Conservation (phyloP, 768 basidiomycete species). For the Boletus speciosus region DNA sequence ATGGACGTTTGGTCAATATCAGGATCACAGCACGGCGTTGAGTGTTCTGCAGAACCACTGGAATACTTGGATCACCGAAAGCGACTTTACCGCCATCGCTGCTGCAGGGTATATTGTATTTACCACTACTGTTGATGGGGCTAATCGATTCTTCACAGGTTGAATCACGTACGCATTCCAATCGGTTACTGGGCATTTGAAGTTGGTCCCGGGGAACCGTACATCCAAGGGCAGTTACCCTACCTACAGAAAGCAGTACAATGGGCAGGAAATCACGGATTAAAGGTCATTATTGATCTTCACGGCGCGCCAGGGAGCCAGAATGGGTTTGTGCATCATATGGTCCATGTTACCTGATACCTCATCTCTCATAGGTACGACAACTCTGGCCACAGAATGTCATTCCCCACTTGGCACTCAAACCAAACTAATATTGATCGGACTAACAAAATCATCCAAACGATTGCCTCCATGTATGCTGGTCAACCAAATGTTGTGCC, state of each 20-base stretch:
- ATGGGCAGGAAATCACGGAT: conserved; percentile 66
- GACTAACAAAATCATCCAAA: conserved; percentile 62
- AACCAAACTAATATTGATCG: conserved; percentile 63
- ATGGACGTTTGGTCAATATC: conserved; percentile 70
- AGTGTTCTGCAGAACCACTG: conserved; percentile 62
- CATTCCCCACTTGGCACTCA: conserved; percentile 67
- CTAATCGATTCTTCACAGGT: conserved; percentile 36
- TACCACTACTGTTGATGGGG: background rate
- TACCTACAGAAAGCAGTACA: conserved; percentile 63
- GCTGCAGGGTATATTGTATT: conserved; percentile 55
- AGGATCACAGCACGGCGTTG: conserved; percentile 48
- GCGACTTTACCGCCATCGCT: conserved; percentile 72
- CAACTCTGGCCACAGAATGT: conserved; percentile 68
- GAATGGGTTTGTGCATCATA: conserved; percentile 53
- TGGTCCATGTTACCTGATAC: background rate
- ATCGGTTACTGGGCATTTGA: conserved; percentile 93
- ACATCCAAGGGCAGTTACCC: conserved; percentile 69
- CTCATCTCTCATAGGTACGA: conserved; percentile 53
- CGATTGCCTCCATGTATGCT: conserved; percentile 57
- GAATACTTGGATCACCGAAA: conserved; percentile 81
- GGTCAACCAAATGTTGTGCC: conserved; percentile 53
- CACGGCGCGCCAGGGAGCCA: conserved; percentile 82
- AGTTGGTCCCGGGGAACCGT: conserved; percentile 73
- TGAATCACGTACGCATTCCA: conserved; percentile 81
- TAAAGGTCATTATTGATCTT: conserved; percentile 83